Base-by-base conservation (phyloP, 768 basidiomycete genomes). In the Russula virescens region DNA sequence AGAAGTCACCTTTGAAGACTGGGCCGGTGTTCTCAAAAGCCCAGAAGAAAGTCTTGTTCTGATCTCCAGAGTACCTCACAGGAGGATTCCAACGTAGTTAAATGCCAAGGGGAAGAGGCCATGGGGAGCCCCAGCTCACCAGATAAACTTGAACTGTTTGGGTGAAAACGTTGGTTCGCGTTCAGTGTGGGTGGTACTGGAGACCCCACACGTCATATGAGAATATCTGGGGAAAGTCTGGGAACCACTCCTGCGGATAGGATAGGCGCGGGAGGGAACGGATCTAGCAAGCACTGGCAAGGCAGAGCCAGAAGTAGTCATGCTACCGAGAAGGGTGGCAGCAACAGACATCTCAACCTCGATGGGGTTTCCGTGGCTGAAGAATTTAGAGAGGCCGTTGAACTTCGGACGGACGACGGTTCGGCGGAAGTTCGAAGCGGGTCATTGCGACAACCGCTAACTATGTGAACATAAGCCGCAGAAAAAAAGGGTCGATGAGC, bases 11-110 rank as follows among this genome's bases (percentile, higher is more conserved):
- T 3, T 8, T 4, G 8, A 8, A 31, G 31, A 31, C 31, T 31
- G 5, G 8, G 31, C 69, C 14, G 76, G 74, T 58, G 5, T 69
- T 70, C 66, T 78, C 77, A 60, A 76, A 77, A 16, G 58, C 77
- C 75, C 75, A 76, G 66, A 78, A 78, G 68, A 76, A 77, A 6
- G 75, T 76, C 61, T 77, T 67, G 64, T 77, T 75, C 1, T 3
- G 71, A 47, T 74, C 73, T 28, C 71, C 71, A n/a, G 66, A 7
- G n/a, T 73, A 67, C 45, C 74, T 63, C 0, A 75, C 73, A 2
- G 69, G 65, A 77, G 68, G 63, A 73, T 78, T 11, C 76, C 76
- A 1, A 77, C 75, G 42, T 71, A 79, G 63, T 66, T 75, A 42
- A 71, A 72, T 21, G 68, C 65, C 38, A 40, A 40, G 14, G 38